A percentile compares a stretch with the other conserved stretches of the same genome.
These are phyloP conservation scores for Pilaira anomala DNA, from an alignment of 192 early-diverging fungal species.

Conservation along the genomic window DNA sequence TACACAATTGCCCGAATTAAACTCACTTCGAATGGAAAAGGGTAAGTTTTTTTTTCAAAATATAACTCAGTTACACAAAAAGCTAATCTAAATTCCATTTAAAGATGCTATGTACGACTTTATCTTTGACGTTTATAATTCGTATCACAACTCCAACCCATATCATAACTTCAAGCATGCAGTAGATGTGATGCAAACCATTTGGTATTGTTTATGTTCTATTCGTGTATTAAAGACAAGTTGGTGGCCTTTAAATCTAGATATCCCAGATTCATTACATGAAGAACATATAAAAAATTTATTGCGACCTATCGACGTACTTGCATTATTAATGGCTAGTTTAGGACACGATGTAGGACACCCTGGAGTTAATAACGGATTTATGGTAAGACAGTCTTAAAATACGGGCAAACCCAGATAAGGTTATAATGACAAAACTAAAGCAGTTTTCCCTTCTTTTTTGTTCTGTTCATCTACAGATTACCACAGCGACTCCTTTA, in stretches of 20 bases:
- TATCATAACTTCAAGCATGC: conserved; percentile 96
- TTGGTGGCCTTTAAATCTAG: not conserved
- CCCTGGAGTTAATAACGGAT: conserved; percentile 93
- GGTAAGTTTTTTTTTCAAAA: not conserved
- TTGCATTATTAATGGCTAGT: conserved; percentile 72
- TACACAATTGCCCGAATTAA: conserved; percentile 52
- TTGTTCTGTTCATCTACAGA: conserved; percentile 20
- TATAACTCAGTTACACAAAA: not conserved
- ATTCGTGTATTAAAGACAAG: conserved; percentile 42
- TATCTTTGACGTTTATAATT: conserved; percentile 48
- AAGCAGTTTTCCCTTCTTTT: too few species aligned
- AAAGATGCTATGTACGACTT: conserved; percentile 47
- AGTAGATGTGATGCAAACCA: conserved; percentile 88
- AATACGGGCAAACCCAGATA: not conserved
- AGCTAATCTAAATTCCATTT: not conserved
- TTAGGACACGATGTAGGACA: conserved; percentile 85
- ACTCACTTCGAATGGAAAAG: conserved; percentile 36
- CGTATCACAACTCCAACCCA: conserved; percentile 65
- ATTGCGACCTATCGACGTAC: conserved; percentile 53
- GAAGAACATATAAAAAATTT: conserved; percentile 33
- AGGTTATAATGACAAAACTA: not conserved
- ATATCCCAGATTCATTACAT: not conserved
- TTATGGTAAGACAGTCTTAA: conserved; percentile 54
- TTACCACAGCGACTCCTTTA: conserved; percentile 73
- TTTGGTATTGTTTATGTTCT: conserved; percentile 75